Conservation (phyloP, 352 stramenopile species). For the Phytophthora vignae region DNA sequence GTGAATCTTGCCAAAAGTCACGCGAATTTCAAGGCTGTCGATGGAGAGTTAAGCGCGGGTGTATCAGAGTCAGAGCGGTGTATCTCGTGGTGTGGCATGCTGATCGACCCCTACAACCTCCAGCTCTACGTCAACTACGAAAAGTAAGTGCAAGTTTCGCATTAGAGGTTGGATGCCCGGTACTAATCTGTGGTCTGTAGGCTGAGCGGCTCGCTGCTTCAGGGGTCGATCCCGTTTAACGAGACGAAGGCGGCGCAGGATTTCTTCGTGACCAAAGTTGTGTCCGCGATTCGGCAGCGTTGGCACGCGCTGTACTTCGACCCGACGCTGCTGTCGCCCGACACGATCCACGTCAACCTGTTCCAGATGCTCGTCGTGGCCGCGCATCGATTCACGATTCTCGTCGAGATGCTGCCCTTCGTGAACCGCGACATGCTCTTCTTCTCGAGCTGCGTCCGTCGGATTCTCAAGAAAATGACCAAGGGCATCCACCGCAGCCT, state of each 20-base stretch:
- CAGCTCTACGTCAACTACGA: slow-evolving; percentile 84
- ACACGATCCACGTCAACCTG: slow-evolving; percentile 63
- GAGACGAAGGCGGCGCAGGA: slow-evolving; percentile 55
- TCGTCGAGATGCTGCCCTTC: slow-evolving; percentile 67
- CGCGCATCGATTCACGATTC: slow-evolving; percentile 57
- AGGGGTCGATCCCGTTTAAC: slow-evolving; percentile 64
- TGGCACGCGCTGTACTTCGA: slow-evolving; percentile 81
- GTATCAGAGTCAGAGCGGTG: slow-evolving; percentile 5
- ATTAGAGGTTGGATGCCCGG: neutral
- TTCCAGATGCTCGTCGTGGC: slow-evolving; percentile 66
- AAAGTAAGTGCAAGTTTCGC: slow-evolving; percentile 50
- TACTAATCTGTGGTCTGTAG: slow-evolving; percentile 26
- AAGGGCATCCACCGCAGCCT: slow-evolving; percentile 56
- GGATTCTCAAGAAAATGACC: slow-evolving; percentile 57
- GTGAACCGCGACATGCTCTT: slow-evolving; percentile 52
- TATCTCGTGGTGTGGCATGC: slow-evolving; percentile 75
- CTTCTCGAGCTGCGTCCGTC: slow-evolving; percentile 41
- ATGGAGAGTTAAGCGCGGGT: slow-evolving; percentile 18
- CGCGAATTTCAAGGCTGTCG: slow-evolving; percentile 58
- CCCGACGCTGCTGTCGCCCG: slow-evolving; percentile 37
- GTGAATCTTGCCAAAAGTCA: slow-evolving; percentile 73
- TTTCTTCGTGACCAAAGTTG: slow-evolving; percentile 75
- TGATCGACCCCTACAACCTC: slow-evolving; percentile 62
- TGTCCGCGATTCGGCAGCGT: slow-evolving; percentile 69
- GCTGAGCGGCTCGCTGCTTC: slow-evolving; percentile 42